Percentiles rank a stretch among this genome's conserved stretches.
phyloP scores from a whole-genome alignment of 2,329 filamentous ascomycete species.

The Alternaria dauci region DNA sequence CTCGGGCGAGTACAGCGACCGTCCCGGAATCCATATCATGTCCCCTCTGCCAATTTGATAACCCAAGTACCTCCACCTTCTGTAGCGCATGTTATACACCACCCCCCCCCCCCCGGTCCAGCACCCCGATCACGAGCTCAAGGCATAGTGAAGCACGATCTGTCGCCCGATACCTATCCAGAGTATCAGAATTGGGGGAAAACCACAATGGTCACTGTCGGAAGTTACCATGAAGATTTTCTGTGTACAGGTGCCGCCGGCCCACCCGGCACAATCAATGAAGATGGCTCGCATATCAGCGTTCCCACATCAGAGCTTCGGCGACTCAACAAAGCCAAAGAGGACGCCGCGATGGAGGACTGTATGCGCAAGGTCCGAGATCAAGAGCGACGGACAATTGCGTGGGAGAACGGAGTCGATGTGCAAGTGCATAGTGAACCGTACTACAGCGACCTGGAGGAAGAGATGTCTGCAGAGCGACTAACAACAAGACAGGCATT shows the following conservation, averaged over 20 bases:
- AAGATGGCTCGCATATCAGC: background rate
- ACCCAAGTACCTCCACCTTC: background rate
- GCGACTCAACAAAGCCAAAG: background rate
- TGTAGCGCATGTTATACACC: background rate
- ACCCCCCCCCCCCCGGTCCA: background rate
- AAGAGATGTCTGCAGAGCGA: background rate
- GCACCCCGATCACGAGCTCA: background rate
- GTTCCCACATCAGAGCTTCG: background rate
- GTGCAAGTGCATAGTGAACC: background rate
- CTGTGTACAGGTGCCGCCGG: background rate
- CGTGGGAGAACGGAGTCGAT: background rate
- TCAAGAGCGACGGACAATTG: background rate
- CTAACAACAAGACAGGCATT: background rate
- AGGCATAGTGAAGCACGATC: background rate
- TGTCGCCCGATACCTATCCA: background rate
- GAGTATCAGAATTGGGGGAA: background rate
- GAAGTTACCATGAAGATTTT: background rate
- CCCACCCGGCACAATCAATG: background rate
- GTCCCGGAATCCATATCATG: accelerated
- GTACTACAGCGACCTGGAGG: background rate
- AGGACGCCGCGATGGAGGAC: background rate
- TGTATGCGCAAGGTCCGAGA: background rate
- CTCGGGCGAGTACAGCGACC: background rate
- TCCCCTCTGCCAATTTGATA: background rate
- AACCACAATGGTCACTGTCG: background rate